phyloP scores from a whole-genome alignment of 495 filamentous ascomycete species.

The Hypoxylon fuscum region DNA sequence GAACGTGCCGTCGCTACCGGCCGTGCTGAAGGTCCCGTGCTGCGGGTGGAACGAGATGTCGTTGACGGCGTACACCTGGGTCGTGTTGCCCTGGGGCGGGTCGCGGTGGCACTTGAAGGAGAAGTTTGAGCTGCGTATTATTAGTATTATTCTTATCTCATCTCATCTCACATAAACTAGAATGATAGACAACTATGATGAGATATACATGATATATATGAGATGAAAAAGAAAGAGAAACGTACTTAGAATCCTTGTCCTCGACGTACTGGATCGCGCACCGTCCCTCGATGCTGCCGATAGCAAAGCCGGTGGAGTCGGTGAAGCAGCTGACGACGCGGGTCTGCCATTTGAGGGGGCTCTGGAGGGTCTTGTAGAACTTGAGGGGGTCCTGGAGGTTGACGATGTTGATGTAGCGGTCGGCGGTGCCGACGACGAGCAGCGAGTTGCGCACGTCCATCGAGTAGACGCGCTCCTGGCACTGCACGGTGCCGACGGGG shows the following conservation, averaged over 20 bases:
- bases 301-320: conserved; percentile 83
- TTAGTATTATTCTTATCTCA: too few relatives aligned
- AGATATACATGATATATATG: too few relatives aligned
- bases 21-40: conserved; percentile 87
- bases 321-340: conserved; percentile 84
- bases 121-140: conserved; percentile 84
- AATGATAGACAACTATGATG: too few relatives aligned
- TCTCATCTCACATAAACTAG: too few relatives aligned
- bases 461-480: conserved; percentile 84
- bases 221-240: conserved; percentile 19
- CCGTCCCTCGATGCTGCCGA: conserved; percentile 88
- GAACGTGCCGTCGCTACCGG: conserved; percentile 88
- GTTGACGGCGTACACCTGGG: conserved; percentile 90
- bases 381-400: conserved; percentile 76
- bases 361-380: conserved; percentile 84
- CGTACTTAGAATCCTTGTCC: conserved; percentile 79
- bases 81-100: conserved; percentile 67
- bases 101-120: conserved; percentile 95
- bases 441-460: conserved; percentile 84
- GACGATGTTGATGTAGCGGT: conserved; percentile 87
- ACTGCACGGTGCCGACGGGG: conserved; percentile 70
- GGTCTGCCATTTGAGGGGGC: conserved; percentile 89
- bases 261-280: conserved; percentile 91
- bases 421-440: conserved; percentile 84
- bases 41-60: conserved; percentile 85